Evolutionary conservation across 192 early-diverging fungal species (phyloP).

Genomic region (Dissophora ornata): DNA sequence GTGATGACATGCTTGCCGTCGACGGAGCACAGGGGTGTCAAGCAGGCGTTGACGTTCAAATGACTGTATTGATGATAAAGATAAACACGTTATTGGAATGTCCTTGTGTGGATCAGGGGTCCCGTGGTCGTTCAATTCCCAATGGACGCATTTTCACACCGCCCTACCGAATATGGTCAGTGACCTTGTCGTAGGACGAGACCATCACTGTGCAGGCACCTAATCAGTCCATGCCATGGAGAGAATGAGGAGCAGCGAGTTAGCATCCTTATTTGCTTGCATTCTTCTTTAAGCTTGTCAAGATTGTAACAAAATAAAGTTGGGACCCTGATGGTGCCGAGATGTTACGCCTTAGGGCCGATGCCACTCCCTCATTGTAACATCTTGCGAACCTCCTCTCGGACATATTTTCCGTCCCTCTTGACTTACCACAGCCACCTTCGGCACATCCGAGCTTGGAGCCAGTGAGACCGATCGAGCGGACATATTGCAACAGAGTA

Average conservation of each 20-base stretch:
- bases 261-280: no score
- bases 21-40: conserved; percentile 76
- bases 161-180: conserved; percentile 58
- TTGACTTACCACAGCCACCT: conserved; percentile 70
- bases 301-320: no score
- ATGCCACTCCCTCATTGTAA: no score
- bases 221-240: conserved; percentile 13
- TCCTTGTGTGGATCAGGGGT: neutral
- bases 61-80: conserved; percentile 25
- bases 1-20: conserved; percentile 88
- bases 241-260: neutral
- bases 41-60: conserved; percentile 66
- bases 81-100: conserved; percentile 11
- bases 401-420: neutral
- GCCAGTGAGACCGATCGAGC: conserved; percentile 71
- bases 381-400: no score
- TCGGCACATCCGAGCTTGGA: conserved; percentile 87
- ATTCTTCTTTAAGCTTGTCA: no score
- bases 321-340: no score
- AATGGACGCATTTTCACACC: conserved; percentile 1
- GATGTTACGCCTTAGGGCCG: no score
- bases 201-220: conserved; percentile 87
- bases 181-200: conserved; percentile 64
- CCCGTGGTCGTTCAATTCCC: conserved; percentile 4
- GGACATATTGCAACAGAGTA: conserved; percentile 76